Conservation (phyloP, 495 filamentous ascomycete species). For the Friedmanniomyces simplex region DNA sequence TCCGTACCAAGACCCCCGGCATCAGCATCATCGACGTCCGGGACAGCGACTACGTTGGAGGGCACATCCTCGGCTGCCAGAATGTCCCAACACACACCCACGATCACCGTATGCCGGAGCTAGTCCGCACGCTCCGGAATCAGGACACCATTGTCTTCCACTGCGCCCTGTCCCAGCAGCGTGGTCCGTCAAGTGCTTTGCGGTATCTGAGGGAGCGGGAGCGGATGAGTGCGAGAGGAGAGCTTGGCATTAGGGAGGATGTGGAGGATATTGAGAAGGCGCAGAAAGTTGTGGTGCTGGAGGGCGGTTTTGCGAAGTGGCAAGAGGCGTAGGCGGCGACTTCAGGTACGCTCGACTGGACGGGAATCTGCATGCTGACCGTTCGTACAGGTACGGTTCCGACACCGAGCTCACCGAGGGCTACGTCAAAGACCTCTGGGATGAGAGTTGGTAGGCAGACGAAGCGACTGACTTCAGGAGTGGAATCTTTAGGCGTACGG, state of each 20-base stretch:
- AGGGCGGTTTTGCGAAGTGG: slow-evolving; percentile 87
- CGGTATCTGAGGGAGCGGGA: slow-evolving; percentile 57
- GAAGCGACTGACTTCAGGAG: no score
- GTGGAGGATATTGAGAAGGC: slow-evolving; percentile 26
- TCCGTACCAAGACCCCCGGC: slow-evolving; percentile 41
- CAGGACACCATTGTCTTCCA: slow-evolving; percentile 87
- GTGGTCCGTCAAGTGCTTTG: slow-evolving; percentile 62
- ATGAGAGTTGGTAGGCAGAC: slow-evolving; percentile 20
- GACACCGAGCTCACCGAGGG: slow-evolving; percentile 76
- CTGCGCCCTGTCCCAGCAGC: slow-evolving; percentile 82
- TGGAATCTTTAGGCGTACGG: no score
- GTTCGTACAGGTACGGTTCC: slow-evolving; percentile 42
- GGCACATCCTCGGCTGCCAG: slow-evolving; percentile 65
- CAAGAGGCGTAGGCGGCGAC: slow-evolving; percentile 56
- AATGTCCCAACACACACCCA: slow-evolving; percentile 66
- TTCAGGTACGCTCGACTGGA: slow-evolving; percentile 25
- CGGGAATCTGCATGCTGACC: background rate
- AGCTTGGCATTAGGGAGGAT: slow-evolving; percentile 26
- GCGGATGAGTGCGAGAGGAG: slow-evolving; percentile 32
- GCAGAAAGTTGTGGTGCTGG: slow-evolving; percentile 64
- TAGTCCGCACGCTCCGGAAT: slow-evolving; percentile 65
- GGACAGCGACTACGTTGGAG: slow-evolving; percentile 83
- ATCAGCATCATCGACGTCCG: slow-evolving; percentile 83
- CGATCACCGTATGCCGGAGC: slow-evolving; percentile 66
- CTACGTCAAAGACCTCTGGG: slow-evolving; percentile 81